Base-by-base conservation (phyloP, 1,284 basidiomycete species). In the Hemileia vastatrix region DNA sequence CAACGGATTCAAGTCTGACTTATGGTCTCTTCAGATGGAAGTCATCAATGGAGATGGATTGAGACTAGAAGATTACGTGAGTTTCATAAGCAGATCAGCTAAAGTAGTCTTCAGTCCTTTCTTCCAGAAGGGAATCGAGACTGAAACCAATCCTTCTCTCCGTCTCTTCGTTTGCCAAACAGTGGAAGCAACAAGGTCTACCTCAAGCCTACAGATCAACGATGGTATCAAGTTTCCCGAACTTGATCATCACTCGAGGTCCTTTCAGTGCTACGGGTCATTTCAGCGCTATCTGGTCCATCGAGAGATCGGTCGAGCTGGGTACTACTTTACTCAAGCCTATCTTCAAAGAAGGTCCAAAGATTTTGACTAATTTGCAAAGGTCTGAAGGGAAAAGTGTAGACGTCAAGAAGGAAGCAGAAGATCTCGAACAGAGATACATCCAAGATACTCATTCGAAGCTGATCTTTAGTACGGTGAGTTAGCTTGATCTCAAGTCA, bases 141-240 rank as follows among this genome's bases (percentile, higher is more conserved):
- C 27, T 27, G 27, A 27, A 27, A 27, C 27, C 27, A 27, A 27
- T 27, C 27, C 36, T 15, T 40, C 36, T 40, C 36, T 40, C 36
- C 15, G 8, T 9, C 15, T 40, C 36, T 15, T 27, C 27, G 27
- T 27, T 27, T 15, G 36, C 27, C 27, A 27, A 27, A 27, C 15
- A 40, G 36, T 40, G 36, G 36, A 40, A 40, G 15, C 11, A 40
- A 15, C 11, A 9, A 40, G 65, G 66, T 8, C 65, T 60, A 1
- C 66, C 65, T 2, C 64, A 67, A 36, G 64, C 63, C 0, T 75
- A 75, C 57, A 71, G 70, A 32, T 66, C 61, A 8, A 62, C 65
- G 9, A 69, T 74, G 59, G 64, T 70, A 24, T 43, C 67, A 0
- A 67, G 66, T 23, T 74, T 74, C 67, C 73, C 73, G 21, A 75